Percentiles rank a stretch among this genome's conserved stretches.
phyloP scores from a whole-genome alignment of 495 filamentous ascomycete genomes.

The Xylaria telfairii region DNA sequence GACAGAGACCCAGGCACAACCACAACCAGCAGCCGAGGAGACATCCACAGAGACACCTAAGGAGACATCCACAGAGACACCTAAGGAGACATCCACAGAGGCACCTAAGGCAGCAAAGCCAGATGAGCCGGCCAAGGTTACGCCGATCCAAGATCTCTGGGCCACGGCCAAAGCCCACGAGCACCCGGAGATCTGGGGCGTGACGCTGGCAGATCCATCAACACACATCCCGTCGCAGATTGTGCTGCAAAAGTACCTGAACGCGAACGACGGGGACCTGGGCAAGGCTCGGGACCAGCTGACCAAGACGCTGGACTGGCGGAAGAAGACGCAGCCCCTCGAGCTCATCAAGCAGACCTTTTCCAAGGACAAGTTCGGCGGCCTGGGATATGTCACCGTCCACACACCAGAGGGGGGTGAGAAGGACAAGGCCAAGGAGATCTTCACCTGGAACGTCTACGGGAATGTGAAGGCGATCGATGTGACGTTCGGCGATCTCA shows the following conservation, averaged over 20 bases:
- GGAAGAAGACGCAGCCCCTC: conserved; percentile 63
- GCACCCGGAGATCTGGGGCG: conserved; percentile 81
- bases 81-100: neutral
- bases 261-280: conserved; percentile 81
- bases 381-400: conserved; percentile 61
- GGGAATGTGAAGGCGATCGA: conserved; percentile 73
- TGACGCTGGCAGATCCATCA: conserved; percentile 59
- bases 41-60: neutral
- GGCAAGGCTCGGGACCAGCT: conserved; percentile 76
- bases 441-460: conserved; percentile 87
- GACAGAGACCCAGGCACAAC: neutral
- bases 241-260: conserved; percentile 88
- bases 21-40: neutral
- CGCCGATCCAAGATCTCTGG: conserved; percentile 46
- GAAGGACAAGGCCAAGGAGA: conserved; percentile 47
- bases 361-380: conserved; percentile 60
- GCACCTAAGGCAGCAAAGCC: conserved; percentile 29
- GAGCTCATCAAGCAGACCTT: conserved; percentile 56
- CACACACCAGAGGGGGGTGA: conserved; percentile 36
- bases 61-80: neutral
- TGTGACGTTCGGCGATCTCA: conserved; percentile 75
- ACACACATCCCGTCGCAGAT: conserved; percentile 74
- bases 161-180: conserved; percentile 38
- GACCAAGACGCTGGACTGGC: conserved; percentile 78
- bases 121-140: conserved; percentile 35